Conservation (phyloP, 257 asterid species). For the Plantago major region DNA sequence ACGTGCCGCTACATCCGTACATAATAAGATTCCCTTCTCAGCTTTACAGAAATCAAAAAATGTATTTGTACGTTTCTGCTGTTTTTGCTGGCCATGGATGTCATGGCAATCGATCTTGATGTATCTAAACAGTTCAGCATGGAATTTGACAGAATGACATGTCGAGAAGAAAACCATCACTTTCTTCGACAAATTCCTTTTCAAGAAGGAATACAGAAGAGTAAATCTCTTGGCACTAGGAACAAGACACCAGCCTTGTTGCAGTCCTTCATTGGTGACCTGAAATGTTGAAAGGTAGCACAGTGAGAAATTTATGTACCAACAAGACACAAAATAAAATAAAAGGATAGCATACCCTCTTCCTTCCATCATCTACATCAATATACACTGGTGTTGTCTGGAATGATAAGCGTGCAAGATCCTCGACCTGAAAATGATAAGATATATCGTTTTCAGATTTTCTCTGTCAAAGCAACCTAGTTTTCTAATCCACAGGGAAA, state of each 20-base stretch:
- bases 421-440: conserved; percentile 67
- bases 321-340: conserved; percentile 3
- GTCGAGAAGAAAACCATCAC: conserved; percentile 99
- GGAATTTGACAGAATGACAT: conserved; percentile 83
- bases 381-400: conserved; percentile 63
- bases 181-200: conserved; percentile 81
- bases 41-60: conserved; percentile 82
- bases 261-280: conserved; percentile 94
- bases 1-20: conserved; percentile 98
- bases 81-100: conserved; percentile 92
- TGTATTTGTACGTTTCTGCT: conserved; percentile 80
- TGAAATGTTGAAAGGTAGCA: conserved; percentile 23
- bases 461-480: background rate
- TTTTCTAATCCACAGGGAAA: no score
- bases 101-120: conserved; percentile 72
- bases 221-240: conserved; percentile 76
- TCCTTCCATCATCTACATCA: conserved; percentile 89
- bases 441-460: conserved; percentile 1
- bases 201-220: conserved; percentile 91
- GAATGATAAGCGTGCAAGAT: conserved; percentile 90
- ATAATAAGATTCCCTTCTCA: conserved; percentile 76
- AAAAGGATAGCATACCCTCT: conserved; percentile 39
- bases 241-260: conserved; percentile 89
- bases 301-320: background rate
- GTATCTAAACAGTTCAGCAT: conserved; percentile 73